A percentile compares a stretch with the other conserved stretches of the same genome.
phyloP scores from a whole-genome alignment of 805 yeast genomes.

The Candida boleticola region DNA sequence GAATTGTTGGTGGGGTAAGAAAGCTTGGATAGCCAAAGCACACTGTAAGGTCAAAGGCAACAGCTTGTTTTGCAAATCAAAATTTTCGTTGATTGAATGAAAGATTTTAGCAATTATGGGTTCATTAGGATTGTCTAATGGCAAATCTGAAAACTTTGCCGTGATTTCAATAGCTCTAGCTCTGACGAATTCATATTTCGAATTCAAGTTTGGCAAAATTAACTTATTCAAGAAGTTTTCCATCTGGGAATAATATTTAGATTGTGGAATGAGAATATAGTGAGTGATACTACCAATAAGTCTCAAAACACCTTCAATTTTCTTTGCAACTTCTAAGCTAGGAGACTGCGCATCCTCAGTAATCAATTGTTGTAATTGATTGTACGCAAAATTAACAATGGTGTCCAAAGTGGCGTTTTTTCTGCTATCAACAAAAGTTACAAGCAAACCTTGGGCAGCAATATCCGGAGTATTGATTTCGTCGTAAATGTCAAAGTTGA shows the following conservation, averaged over 20 bases:
- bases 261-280: constrained; percentile 50
- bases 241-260: constrained; percentile 58
- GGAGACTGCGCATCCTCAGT: constrained; percentile 21
- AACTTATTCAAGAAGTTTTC: constrained; percentile 62
- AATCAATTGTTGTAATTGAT: constrained; percentile 36
- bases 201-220: constrained; percentile 70
- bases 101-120: constrained; percentile 23
- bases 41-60: constrained; percentile 81
- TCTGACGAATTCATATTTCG: constrained; percentile 63
- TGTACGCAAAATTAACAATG: constrained; percentile 58
- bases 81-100: constrained; percentile 33
- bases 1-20: constrained; percentile 62
- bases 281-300: constrained; percentile 72
- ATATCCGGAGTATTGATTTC: constrained; percentile 64
- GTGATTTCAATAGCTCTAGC: constrained; percentile 72
- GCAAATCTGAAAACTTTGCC: constrained; percentile 61
- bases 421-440: constrained; percentile 69
- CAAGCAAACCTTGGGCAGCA: constrained; percentile 74
- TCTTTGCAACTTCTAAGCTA: constrained; percentile 49
- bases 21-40: constrained; percentile 81
- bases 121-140: constrained; percentile 33
- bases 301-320: constrained; percentile 77
- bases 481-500: constrained; percentile 57
- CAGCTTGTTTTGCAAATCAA: constrained; percentile 27
- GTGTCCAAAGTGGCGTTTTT: constrained; percentile 58